Evolutionary conservation across 1,284 basidiomycete species (phyloP), one percentile per base, ranked within the genome.

Genomic region (Malassezia dermatis): DNA sequence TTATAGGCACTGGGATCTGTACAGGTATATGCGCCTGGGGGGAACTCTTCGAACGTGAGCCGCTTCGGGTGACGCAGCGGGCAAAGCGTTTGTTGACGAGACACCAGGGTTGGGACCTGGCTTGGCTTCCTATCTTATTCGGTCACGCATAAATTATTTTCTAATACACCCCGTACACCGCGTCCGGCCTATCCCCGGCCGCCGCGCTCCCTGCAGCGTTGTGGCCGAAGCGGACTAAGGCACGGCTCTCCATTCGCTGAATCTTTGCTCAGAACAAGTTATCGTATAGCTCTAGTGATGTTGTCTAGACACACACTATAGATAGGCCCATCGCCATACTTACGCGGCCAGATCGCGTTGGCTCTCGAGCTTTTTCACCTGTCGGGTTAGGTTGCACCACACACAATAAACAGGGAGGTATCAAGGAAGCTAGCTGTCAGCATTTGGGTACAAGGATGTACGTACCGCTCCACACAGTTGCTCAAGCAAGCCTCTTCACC

Each of bases 401-500:
- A 51, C 53, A 71, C 69, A 42, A 72, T 69, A 46, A 65, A 66
- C 46, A 71, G 77, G 66, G 85, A 88, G n/a, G 87, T 84, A 77
- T 96, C 91, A 64, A 95, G 79, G 79, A 95, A 96, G 54, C 91
- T 81, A 57, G 5, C 31, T 2, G 50, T 59, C 12, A 47, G 44
- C 17, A 23, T 17, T 32, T 6, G 13, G 11, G 15, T n/a, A 8
- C 31, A 34, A n/a, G 13, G 11, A 34, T 27, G 47, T 19, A 56
- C 56, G 58, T 48, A 63, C 53, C 60, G 56, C 63, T 89, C 88
- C 43, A 94, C 90, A 71, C 89, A 95, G 78, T 93, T 93, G 58
- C 81, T 79, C 43, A 96, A 80, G 75, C 91, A 96, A 50, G 79
- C 80, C 66, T 86, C 84, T 77, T 96, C 91, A 42, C 82, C 80